Base-by-base conservation (phyloP, 345 rosid genomes). In the Eucalyptus rudis region DNA sequence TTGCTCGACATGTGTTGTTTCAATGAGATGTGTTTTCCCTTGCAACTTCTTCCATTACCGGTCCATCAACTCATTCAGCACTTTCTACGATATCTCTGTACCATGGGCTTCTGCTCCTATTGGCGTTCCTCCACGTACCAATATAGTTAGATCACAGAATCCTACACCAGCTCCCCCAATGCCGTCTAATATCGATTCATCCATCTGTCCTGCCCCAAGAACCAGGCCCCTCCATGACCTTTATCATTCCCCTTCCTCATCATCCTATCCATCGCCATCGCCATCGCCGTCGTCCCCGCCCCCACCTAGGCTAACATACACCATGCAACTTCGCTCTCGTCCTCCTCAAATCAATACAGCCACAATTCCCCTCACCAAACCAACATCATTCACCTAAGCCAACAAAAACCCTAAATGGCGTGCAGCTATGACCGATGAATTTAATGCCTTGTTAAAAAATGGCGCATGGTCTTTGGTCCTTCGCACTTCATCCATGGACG, bases 281-380 rank as follows among this genome's bases (percentile, higher is more conserved):
- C 36, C 36, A 33, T 33, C 16, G 36, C 36, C 36, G 3, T 33
- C 16, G 7, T 1, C 0, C 1, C 16, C 0, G 31, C 31, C 16
- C 68, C 68, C 4, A 59, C 68, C 68, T 59, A 59, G 31, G 31
- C n/a, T n/a, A n/a, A n/a, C n/a, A n/a, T n/a, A n/a, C n/a, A n/a
- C n/a, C n/a, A n/a, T n/a, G n/a, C 62, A 56, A 56, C 62, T 56
- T 56, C 13, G 0, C 29, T 56, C 29, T 56, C 13, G 6, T 24
- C 62, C 29, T 56, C 62, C 62, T 56, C 62, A 56, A 56, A 2
- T 56, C 29, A 56, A 1, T 59, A 27, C 4, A 27, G 15, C 68
- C 31, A 59, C 68, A 29, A 59, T 8, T 2, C 66, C 66, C 31
- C 1, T 27, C 31, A 59, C 15, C 7, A 0, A 50, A 86, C 87